These are phyloP conservation scores for Phaeodactylum tricornutum DNA, from an alignment of 108 stramenopile species.

Conservation along the genomic window DNA sequence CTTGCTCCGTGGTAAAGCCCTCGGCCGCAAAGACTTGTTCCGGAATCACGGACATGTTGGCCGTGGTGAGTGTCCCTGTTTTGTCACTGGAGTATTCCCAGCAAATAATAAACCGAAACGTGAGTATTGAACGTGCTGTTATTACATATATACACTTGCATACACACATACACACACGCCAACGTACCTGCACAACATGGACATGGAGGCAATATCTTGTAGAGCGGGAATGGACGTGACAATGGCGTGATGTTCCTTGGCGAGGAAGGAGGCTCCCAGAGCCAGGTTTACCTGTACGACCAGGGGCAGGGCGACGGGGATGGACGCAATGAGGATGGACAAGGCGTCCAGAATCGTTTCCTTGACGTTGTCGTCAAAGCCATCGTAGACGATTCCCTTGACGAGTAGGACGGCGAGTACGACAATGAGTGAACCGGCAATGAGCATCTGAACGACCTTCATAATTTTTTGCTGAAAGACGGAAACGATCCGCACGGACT, in stretches of 20 bases:
- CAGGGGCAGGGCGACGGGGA: constrained; percentile 79
- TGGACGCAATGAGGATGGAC: constrained; percentile 68
- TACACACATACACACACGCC: neutral
- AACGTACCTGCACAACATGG: constrained; percentile 45
- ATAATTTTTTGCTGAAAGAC: constrained; percentile 71
- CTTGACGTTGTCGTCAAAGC: constrained; percentile 20
- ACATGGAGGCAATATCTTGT: constrained; percentile 81
- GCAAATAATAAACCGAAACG: no score
- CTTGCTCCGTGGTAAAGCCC: constrained; percentile 37
- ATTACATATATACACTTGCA: neutral
- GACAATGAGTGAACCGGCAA: constrained; percentile 27
- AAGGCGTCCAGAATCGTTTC: constrained; percentile 41
- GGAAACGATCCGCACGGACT: constrained; percentile 40
- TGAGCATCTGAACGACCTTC: constrained; percentile 47
- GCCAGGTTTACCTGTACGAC: constrained; percentile 81
- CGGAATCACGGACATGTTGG: constrained; percentile 63
- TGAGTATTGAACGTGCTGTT: no score
- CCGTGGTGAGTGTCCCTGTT: constrained; percentile 84
- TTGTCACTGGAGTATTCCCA: constrained; percentile 29
- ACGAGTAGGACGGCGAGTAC: constrained; percentile 54
- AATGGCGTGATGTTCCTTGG: constrained; percentile 66
- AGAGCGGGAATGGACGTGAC: constrained; percentile 77
- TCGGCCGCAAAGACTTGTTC: constrained; percentile 35
- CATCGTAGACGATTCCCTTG: constrained; percentile 34
- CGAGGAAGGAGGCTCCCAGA: constrained; percentile 67